A percentile compares a stretch with the other conserved stretches of the same genome.
These are phyloP conservation scores for Hydrangea macrophylla DNA, from an alignment of 148 eudicot genomes.

Conservation along the genomic window DNA sequence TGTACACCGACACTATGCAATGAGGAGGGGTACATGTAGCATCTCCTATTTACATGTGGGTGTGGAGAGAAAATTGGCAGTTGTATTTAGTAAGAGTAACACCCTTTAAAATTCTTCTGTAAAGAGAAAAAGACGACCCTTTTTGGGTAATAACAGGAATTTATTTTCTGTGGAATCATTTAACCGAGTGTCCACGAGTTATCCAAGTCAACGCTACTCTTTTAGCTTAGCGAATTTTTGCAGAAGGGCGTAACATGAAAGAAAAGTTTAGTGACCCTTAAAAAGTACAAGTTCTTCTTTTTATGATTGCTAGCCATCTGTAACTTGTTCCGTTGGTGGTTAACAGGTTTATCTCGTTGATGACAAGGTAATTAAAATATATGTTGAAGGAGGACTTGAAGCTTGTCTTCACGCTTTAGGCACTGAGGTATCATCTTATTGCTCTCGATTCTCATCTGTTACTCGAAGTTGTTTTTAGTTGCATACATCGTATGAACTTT, in stretches of 20 bases:
- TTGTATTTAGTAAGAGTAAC: too few species aligned
- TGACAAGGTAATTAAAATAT: constrained; percentile 71
- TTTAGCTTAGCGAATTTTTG: not conserved
- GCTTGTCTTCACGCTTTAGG: constrained; percentile 73
- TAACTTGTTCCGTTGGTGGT: not conserved
- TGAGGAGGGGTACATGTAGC: too few species aligned
- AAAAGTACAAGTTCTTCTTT: not conserved
- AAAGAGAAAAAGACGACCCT: too few species aligned
- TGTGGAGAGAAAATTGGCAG: too few species aligned
- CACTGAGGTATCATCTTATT: constrained; percentile 65
- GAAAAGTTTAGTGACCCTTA: not conserved
- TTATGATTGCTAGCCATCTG: not conserved
- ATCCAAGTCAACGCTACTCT: not conserved
- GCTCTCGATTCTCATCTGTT: constrained; percentile 10
- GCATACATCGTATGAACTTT: constrained; percentile 1
- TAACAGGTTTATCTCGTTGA: constrained; percentile 75
- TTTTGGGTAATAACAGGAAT: too few species aligned
- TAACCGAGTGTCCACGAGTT: not conserved
- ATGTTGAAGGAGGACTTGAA: constrained; percentile 87
- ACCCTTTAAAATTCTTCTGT: too few species aligned
- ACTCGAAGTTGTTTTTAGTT: not conserved
- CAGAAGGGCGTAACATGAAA: not conserved
- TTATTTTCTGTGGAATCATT: too few species aligned
- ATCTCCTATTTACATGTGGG: too few species aligned
- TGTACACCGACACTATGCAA: too few species aligned